Conservation (phyloP, 176 grass and related monocot species). For the Urochloa ruziziensis region DNA sequence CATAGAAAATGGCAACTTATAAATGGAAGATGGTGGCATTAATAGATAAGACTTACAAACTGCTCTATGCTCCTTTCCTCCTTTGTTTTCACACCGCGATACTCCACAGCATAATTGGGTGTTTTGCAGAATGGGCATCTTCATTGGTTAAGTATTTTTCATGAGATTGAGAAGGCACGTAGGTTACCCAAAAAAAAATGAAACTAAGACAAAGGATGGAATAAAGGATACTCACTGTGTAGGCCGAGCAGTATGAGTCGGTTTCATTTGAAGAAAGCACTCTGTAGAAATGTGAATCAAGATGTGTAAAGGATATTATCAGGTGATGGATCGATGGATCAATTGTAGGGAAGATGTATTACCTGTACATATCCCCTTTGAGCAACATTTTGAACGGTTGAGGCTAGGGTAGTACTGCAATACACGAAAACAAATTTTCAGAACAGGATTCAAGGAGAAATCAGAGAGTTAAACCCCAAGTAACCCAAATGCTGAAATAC, state of each 20-base stretch:
- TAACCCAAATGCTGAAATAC: slow-evolving; percentile 14
- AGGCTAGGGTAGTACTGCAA: slow-evolving; percentile 95
- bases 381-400: slow-evolving; percentile 94
- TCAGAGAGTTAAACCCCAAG: neutral
- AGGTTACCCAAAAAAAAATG: neutral
- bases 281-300: slow-evolving; percentile 62
- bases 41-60: slow-evolving; percentile 71
- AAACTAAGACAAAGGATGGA: slow-evolving; percentile 19
- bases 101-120: slow-evolving; percentile 93
- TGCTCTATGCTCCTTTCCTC: slow-evolving; percentile 97
- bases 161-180: slow-evolving; percentile 8
- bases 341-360: slow-evolving; percentile 20
- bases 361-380: slow-evolving; percentile 99
- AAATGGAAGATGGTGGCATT: slow-evolving; percentile 2
- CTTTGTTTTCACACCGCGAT: slow-evolving; percentile 95
- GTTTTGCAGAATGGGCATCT: slow-evolving; percentile 99
- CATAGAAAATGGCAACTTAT: slow-evolving; percentile 1
- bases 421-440: slow-evolving; percentile 30
- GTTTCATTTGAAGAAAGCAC: slow-evolving; percentile 99
- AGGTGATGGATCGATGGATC: neutral
- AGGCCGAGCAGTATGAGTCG: slow-evolving; percentile 81
- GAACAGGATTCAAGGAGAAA: neutral
- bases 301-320: slow-evolving; percentile 26
- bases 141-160: slow-evolving; percentile 53
- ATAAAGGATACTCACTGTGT: slow-evolving; percentile 88